Percentiles rank a stretch among this genome's conserved stretches.
These are phyloP conservation scores for Neonectria coccinea DNA, from an alignment of 2,329 filamentous ascomycete species.

Conservation along the genomic window DNA sequence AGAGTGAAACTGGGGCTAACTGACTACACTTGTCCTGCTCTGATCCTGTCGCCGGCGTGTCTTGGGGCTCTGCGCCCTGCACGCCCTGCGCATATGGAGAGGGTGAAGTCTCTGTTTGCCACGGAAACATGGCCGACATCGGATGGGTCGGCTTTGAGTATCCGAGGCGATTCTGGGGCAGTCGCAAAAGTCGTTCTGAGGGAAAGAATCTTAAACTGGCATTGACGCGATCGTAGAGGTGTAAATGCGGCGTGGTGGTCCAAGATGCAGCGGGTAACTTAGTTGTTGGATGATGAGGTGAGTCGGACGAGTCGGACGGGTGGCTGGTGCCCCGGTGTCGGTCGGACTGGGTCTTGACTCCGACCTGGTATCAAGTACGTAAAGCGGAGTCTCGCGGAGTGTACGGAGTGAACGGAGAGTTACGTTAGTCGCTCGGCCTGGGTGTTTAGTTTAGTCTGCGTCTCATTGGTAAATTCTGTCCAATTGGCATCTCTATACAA, in stretches of 20 bases:
- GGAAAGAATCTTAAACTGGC: background rate
- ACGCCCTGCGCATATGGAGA: background rate
- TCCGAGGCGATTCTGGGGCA: background rate
- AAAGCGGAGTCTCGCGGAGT: background rate
- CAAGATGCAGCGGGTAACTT: background rate
- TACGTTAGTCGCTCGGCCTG: too few species aligned
- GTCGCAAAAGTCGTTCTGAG: background rate
- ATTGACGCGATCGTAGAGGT: background rate
- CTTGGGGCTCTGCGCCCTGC: background rate
- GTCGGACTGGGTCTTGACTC: background rate
- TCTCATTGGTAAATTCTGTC: background rate
- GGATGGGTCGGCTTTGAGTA: background rate
- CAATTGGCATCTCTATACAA: background rate
- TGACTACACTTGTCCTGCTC: constrained; percentile 6
- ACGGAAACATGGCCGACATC: constrained; percentile 8
- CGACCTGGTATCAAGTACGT: too few species aligned
- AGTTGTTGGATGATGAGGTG: background rate
- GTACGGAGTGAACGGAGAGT: too few species aligned
- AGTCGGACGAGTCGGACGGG: background rate
- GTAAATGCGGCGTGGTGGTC: background rate
- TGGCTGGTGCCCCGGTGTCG: background rate
- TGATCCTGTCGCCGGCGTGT: background rate
- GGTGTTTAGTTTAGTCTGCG: background rate
- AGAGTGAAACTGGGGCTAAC: background rate
- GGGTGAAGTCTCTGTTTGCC: background rate